Conservation (phyloP, 192 early-diverging fungal genomes). For the Entomortierella beljakovae region DNA sequence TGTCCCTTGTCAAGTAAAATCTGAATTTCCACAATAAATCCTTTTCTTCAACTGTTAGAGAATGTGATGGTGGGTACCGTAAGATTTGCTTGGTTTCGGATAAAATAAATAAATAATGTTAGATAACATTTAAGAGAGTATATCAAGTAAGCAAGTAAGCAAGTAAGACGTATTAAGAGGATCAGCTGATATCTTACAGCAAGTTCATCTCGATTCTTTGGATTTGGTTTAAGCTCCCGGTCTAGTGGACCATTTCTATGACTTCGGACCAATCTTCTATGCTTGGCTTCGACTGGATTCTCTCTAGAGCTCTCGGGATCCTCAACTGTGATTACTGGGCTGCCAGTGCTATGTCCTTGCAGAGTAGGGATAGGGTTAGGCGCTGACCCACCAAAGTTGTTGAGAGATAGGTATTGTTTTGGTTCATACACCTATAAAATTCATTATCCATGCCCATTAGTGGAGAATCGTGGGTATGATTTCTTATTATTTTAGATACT, state of each 20-base stretch:
- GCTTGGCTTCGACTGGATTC: constrained; percentile 96
- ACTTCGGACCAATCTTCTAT: constrained; percentile 87
- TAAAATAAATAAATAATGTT: not conserved
- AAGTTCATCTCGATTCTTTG: constrained; percentile 95
- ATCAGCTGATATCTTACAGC: constrained; percentile 67
- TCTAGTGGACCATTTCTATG: constrained; percentile 93
- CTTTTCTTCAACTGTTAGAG: constrained; percentile 87
- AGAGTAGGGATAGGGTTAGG: constrained; percentile 25
- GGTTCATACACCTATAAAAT: constrained; percentile 66
- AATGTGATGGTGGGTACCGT: constrained; percentile 91
- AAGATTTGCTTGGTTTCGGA: constrained; percentile 77
- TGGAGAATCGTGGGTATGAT: too few relatives aligned
- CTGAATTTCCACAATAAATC: constrained; percentile 99
- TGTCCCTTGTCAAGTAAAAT: constrained; percentile 94
- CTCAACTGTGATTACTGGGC: constrained; percentile 66
- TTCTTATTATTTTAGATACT: too few relatives aligned
- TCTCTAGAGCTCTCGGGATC: constrained; percentile 92
- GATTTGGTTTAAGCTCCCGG: constrained; percentile 96
- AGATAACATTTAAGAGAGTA: not conserved
- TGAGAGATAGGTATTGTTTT: constrained; percentile 6
- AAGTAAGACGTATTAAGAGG: too few relatives aligned
- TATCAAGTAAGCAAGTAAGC: not conserved
- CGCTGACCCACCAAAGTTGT: constrained; percentile 20
- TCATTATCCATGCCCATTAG: too few relatives aligned
- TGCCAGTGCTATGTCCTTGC: constrained; percentile 8